A percentile compares a stretch with the other conserved stretches of the same genome.
Conservation (phyloP, 1,284 basidiomycete species). For the Pterulicium gracile region DNA sequence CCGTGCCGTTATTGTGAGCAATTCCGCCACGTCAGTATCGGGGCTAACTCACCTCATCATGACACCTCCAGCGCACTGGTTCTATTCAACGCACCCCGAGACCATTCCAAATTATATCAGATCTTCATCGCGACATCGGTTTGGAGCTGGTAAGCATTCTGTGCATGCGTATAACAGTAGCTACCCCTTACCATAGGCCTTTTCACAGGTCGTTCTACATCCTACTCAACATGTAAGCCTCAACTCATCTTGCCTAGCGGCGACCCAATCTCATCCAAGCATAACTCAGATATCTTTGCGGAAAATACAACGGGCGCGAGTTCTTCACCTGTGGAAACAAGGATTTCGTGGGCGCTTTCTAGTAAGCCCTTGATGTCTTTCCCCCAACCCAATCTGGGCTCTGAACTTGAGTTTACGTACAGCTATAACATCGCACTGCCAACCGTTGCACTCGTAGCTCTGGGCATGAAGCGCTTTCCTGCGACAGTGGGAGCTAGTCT, state of each 20-base stretch:
- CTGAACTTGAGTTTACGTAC: background rate
- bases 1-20: background rate
- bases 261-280: constrained; percentile 27
- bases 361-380: background rate
- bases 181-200: too few relatives aligned
- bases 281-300: constrained; percentile 4
- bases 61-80: constrained; percentile 27
- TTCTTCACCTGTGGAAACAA: constrained; percentile 36
- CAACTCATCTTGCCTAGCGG: too few relatives aligned
- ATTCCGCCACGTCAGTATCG: background rate
- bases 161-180: too few relatives aligned
- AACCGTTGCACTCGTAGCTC: constrained; percentile 55
- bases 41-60: background rate
- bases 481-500: constrained; percentile 37
- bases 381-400: background rate
- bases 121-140: constrained; percentile 33
- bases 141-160: constrained; percentile 43
- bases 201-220: background rate
- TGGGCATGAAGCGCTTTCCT: constrained; percentile 46
- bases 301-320: constrained; percentile 35
- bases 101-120: constrained; percentile 31
- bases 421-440: constrained; percentile 53
- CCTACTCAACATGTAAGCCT: background rate
- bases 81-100: constrained; percentile 1
- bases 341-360: constrained; percentile 45